Percentiles rank a stretch among this genome's conserved stretches.
Conservation (phyloP, 441 rosid genomes). For the Croton laevigatus region DNA sequence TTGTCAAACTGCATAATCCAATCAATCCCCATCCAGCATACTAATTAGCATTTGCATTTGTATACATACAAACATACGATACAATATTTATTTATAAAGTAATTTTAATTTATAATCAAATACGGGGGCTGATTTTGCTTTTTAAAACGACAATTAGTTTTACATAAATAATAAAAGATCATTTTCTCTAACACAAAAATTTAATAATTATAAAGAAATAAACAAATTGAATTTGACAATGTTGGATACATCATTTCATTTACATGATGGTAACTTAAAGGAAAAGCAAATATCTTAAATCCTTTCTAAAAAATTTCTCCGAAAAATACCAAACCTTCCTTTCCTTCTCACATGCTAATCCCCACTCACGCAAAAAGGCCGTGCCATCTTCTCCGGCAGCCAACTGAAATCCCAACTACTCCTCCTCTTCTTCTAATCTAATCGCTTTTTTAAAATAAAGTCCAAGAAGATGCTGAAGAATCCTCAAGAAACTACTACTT, state of each 20-base stretch:
- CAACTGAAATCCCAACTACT: not conserved
- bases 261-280: not conserved
- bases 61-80: no score
- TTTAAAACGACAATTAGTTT: not conserved
- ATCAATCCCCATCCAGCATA: not conserved
- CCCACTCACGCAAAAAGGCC: not conserved
- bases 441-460: no score
- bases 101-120: no score
- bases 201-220: not conserved
- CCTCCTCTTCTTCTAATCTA: not conserved
- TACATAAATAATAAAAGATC: not conserved
- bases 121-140: no score
- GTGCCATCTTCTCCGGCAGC: not conserved
- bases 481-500: slow-evolving; percentile 14
- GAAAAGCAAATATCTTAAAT: not conserved
- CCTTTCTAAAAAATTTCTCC: not conserved
- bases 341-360: not conserved
- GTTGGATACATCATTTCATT: not conserved
- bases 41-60: not conserved
- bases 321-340: not conserved
- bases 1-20: not conserved
- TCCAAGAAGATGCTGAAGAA: slow-evolving; percentile 15
- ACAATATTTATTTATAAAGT: no score
- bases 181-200: not conserved
- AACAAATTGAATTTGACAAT: not conserved